Conservation (phyloP, 371 early-diverging fungal species). For the Fennellomyces sp. region DNA sequence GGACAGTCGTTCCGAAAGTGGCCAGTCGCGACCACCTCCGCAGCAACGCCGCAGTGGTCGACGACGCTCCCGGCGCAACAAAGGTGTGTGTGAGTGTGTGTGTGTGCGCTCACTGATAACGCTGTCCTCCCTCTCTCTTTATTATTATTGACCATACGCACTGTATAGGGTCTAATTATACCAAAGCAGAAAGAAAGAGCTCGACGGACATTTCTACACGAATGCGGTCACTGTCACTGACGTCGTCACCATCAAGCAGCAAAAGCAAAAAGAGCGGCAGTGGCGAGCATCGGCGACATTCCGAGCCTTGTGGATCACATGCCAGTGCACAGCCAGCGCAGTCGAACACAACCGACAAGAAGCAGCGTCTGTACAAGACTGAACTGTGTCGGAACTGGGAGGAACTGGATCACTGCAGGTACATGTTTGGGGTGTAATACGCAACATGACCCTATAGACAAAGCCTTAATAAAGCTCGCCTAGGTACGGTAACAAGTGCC, state of each 20-base stretch:
- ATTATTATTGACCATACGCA: too few relatives aligned
- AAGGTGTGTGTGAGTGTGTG: too few relatives aligned
- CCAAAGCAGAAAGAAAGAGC: not conserved
- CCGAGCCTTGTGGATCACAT: slow-evolving; percentile 10
- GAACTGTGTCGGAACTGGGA: slow-evolving; percentile 29
- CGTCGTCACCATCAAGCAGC: not conserved
- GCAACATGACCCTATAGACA: not conserved
- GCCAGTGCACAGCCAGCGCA: not conserved
- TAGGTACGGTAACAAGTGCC: slow-evolving; percentile 91
- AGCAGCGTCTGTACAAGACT: slow-evolving; percentile 24
- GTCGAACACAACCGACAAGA: slow-evolving; percentile 12
- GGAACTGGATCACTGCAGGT: slow-evolving; percentile 22
- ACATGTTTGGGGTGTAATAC: too few relatives aligned
- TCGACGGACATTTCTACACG: not conserved
- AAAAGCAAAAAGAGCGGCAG: not conserved
- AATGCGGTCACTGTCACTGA: not conserved
- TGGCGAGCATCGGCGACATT: slow-evolving; percentile 9
- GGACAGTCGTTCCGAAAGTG: slow-evolving; percentile 4
- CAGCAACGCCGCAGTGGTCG: not conserved
- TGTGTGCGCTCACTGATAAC: too few relatives aligned
- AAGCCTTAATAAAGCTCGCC: too few relatives aligned
- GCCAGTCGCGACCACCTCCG: slow-evolving; percentile 3
- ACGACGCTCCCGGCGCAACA: not conserved
- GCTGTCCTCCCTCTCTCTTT: too few relatives aligned
- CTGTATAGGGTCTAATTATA: too few relatives aligned